Evolutionary conservation across 2,329 filamentous ascomycete species (phyloP), one percentile per base, ranked within the genome.

Genomic region (Cercospora sp.): DNA sequence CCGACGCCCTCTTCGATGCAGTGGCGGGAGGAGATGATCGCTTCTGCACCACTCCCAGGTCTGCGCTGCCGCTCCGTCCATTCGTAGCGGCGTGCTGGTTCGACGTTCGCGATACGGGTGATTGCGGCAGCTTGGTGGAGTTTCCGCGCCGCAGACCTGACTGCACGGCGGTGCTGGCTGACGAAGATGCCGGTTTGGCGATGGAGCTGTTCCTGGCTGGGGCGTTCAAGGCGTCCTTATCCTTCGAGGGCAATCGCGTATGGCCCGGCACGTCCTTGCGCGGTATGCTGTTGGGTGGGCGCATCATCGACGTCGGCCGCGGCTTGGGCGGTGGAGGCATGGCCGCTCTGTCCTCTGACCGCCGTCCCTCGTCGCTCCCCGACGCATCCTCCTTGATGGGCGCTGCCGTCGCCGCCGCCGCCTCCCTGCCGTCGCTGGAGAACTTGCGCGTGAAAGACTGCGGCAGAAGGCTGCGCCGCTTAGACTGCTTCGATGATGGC

Each of bases 391-490:
- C 74, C 62, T 60, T 64, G 45, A 72, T 73, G 42, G 39, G 57
- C 16, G 60, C 65, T 33, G 61, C 63, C n/a, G 63, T 45, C 57
- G 30, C 59, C 36, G 59, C 59, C 36, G 59, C 36, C 20, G 20
- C 48, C 42, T 71, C 69, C 51, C 69, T 67, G 36, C 69, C 69
- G 12, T 74, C 74, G 18, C 62, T 66, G 5, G 74, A 73, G 23
- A 59, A 42, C 53, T 72, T 74, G 51, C 73, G 69, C 28, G 63
- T 53, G 33, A 71, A 69, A 63, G 75, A 76, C 53, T 73, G 72
- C 51, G 76, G 76, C 20, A 78, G 70, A 58, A 77, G 67, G 64
- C 76, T 78, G 33, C 75, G 66, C 42, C 76, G 69, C 66, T 77
- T 76, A n/a, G 69, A 67, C 65, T 72, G 69, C 55, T 72, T 75